phyloP scores from a whole-genome alignment of 176 grass and related monocot genomes.

The Juncus inflexus region DNA sequence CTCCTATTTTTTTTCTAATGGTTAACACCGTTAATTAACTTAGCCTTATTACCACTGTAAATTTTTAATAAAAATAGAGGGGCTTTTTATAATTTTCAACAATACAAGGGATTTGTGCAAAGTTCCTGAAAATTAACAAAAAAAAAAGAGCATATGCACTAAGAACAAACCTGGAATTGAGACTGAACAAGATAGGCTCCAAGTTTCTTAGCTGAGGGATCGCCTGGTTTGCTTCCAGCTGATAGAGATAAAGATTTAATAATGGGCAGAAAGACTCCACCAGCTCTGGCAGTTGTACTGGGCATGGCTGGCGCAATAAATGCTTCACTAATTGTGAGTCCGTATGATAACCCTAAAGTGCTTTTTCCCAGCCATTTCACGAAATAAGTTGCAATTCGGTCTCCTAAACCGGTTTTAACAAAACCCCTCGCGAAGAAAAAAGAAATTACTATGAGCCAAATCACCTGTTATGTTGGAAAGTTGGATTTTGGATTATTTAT shows the following conservation, averaged over 20 bases:
- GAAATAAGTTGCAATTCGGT: constrained; percentile 86
- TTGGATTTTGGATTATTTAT: constrained; percentile 7
- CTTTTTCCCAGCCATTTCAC: constrained; percentile 82
- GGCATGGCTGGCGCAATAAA: constrained; percentile 93
- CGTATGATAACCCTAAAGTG: constrained; percentile 79
- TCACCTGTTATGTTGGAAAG: constrained; percentile 32
- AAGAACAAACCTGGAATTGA: constrained; percentile 68
- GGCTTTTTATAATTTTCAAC: too few species aligned
- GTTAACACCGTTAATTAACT: too few species aligned
- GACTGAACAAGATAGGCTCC: constrained; percentile 82
- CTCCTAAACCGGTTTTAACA: constrained; percentile 91
- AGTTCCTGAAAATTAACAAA: too few species aligned
- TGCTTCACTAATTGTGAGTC: constrained; percentile 81
- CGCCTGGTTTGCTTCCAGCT: constrained; percentile 63
- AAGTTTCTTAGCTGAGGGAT: constrained; percentile 61
- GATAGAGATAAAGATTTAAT: constrained; percentile 81
- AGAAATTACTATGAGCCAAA: constrained; percentile 97
- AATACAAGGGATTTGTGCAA: too few species aligned
- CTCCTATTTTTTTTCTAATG: too few species aligned
- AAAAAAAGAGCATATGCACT: not conserved
- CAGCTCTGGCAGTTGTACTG: constrained; percentile 88
- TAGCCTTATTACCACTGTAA: too few species aligned
- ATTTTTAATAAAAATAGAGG: too few species aligned
- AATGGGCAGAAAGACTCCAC: constrained; percentile 87
- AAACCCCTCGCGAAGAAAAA: constrained; percentile 97